Base-by-base conservation (phyloP, 192 early-diverging fungal species). In the Entomortierella beljakovae region DNA sequence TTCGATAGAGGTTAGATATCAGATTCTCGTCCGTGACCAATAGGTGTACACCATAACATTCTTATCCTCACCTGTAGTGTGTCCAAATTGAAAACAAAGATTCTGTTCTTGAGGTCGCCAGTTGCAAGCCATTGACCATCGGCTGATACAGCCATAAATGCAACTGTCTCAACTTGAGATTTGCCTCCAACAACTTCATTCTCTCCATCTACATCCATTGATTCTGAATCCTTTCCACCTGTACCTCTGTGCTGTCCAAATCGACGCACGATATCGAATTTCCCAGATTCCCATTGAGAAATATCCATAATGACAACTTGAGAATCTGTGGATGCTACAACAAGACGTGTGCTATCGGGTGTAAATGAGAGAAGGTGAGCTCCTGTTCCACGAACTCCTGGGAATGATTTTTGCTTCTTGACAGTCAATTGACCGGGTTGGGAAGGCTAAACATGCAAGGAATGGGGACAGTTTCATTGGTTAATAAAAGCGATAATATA, bases 91-190 rank as follows among this genome's bases (percentile, higher is more conserved):
- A 89, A 94, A 9, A 97, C 87, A 62, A 90, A 84, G 37, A 96
- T 90, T 31, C 88, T 77, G 63, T 91, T 93, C 7, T 83, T 77
- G 64, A 88, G 76, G 81, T 97, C 96, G 18, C 90, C 92, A 22
- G 91, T 91, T 13, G 91, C 93, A 28, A 99, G 73, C 88, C 92
- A 96, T 58, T 90, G 87, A 37, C 90, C 92, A 79, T 96, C 94
- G 4, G 71, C 75, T 74, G 92, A 95, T 11, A 97, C 86, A 23
- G 94, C 87, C 72, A 99, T 82, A 3, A 84, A 82, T 11, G 71
- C 75, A 20, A 98, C 90, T 6, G 91, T 89, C 54, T 85, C 87
- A 70, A 77, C 76, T 20, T 83, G 81, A 42, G 73, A 81, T 33
- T 68, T 72, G 25, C 71, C 83, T 8, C 83, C 82, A 55, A 83